Base-by-base conservation (phyloP, 148 eudicot species). In the Persicaria tinctoria region DNA sequence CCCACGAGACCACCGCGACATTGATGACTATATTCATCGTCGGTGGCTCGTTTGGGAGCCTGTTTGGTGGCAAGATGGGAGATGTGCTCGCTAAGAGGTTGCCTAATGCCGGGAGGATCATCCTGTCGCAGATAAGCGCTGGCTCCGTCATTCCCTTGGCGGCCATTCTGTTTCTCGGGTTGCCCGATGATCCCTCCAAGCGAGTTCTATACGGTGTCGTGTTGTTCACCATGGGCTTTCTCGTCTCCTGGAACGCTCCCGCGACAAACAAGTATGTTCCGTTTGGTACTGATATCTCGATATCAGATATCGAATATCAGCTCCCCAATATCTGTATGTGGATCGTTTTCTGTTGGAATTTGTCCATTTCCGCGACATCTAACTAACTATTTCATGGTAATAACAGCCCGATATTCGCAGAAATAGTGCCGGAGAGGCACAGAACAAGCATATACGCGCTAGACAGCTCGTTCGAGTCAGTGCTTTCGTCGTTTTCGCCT, bases 21-120 rank as follows among this genome's bases (percentile, higher is more conserved):
- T 79, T 94, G 8, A 83, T 84, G 93, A 91, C 93, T 2, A 38
- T 87, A 45, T 94, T 91, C 54, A 73, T 77, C 3, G 66, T 92
- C 63, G 87, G 93, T 10, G 47, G 77, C 10, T 86, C 97, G 3
- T 0, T 94, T 20, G 98, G 98, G 14, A 85, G 86, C 8, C 76
- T 94, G 54, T 86, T 89, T 80, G 98, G 98, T 5, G 98, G 98
- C 17, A 88, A 78, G 74, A 81, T 94, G 86, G 98, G 97, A 46
- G 98, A 94, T 76, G 18, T 81, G n/a, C 84, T 94, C 57, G 81
- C 96, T 5, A 73, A 51, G 60, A 82, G 68, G 8, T 80, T 87
- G 18, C 97, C 98, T 27, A 85, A 94, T 76, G 62, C 89, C 8
- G 98, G 98, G 41, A 84, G 98, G 77, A 90, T 91, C 46, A 83